Evolutionary conservation across 164 flowering plant genomes (phyloP).

Genomic region (Dillenia suffruticosa): DNA sequence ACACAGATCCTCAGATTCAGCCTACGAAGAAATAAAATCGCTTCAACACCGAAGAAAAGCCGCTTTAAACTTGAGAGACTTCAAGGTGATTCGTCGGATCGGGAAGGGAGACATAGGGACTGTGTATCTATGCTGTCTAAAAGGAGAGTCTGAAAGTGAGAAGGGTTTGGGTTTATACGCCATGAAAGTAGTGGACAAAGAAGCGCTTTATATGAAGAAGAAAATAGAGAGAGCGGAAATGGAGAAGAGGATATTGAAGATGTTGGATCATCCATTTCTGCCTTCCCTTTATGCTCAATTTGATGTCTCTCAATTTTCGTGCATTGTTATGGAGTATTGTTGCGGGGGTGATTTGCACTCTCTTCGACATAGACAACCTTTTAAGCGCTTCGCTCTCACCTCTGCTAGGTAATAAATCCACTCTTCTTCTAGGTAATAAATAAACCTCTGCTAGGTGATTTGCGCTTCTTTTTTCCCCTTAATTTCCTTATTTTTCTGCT

Average conservation of each 20-base stretch:
- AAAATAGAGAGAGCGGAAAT: conserved; percentile 59
- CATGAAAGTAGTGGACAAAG: conserved; percentile 85
- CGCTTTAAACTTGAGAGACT: conserved; percentile 47
- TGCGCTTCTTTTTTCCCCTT: too few species aligned
- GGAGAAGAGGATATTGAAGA: conserved; percentile 62
- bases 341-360: conserved; percentile 83
- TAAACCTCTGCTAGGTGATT: conserved; percentile 64
- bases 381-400: conserved; percentile 50
- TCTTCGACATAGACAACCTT: conserved; percentile 55
- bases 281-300: conserved; percentile 70
- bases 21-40: conserved; percentile 48
- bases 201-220: conserved; percentile 51
- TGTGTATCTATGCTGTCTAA: conserved; percentile 64
- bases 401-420: conserved; percentile 55
- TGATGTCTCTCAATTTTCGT: conserved; percentile 64
- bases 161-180: conserved; percentile 39
- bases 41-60: conserved; percentile 16
- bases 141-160: conserved; percentile 7
- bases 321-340: conserved; percentile 87
- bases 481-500: too few species aligned
- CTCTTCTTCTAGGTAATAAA: conserved; percentile 60
- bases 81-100: conserved; percentile 53
- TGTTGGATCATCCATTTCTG: conserved; percentile 79
- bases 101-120: conserved; percentile 81
- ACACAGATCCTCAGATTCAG: conserved; percentile 65